Base-by-base conservation (phyloP, 208 protist species). In the Leishmania lainsoni region DNA sequence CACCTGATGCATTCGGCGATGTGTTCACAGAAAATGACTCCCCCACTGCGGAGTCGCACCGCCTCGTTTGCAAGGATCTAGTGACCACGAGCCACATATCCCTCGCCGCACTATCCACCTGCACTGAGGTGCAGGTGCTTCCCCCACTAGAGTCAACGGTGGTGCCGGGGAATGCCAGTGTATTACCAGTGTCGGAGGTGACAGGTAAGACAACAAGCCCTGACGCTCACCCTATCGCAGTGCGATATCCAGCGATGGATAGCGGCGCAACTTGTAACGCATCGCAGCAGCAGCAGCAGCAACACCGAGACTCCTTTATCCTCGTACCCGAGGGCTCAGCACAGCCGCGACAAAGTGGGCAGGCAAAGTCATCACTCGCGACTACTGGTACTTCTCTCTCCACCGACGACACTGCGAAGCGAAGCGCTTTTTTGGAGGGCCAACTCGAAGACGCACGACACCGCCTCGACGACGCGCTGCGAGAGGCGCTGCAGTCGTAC, bases 71-170 rank as follows among this genome's bases (percentile, higher is more conserved):
- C 75, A 80, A 80, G 39, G 48, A 17, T 10, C n/a, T 85, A 4
- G 51, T 61, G 17, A 48, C 82, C n/a, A 59, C 73, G 9, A 63
- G 73, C 42, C 39, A 85, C 45, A 71, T 85, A 22, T 85, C 77
- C 9, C 77, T 85, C 61, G 45, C 77, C 45, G 82, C 82, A 12
- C 73, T 85, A 8, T 85, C 82, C 8, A 56, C 77, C 0, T 52
- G 63, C 32, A 77, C 82, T n/a, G 82, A 85, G 54, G 8, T 85
- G 54, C 71, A 75, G 9, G 77, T 65, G 2, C 35, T 74, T 29
- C 56, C 81, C 52, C 68, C 68, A 17, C 68, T n/a, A 35, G 26
- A 52, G 39, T 26, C 45, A 49, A 26, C n/a, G 42, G 26, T 16
- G 17, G 17, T 26, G 5, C 26, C 39, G 1, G 26, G 32, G 68